Base-by-base conservation (phyloP, 2,329 filamentous ascomycete genomes). In the Triangularia verruculosa region DNA sequence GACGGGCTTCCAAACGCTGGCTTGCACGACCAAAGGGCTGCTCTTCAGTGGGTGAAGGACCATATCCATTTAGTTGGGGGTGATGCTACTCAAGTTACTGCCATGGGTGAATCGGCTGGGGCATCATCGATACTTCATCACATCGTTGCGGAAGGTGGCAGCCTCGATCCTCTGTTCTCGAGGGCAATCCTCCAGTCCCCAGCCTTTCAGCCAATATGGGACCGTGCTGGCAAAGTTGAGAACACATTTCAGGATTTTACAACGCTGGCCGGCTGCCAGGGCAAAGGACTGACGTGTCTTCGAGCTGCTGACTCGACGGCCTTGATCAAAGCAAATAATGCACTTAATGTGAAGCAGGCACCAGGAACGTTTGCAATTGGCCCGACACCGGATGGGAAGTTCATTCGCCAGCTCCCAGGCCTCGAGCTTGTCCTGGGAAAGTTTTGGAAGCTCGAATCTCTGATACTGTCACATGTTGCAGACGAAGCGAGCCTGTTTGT, bases 31-130 rank as follows among this genome's bases (percentile, higher is more conserved):
- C 78, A 81, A 64, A 73, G 78, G 15, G 76, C 78, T 3, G 77
- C 78, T 1, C 74, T 83, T 20, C 70, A 82, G 67, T 84, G 82
- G 82, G 78, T 82, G 0, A 75, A 79, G 54, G 72, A 79, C 55
- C 76, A 83, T 66, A 80, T 83, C 51, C 61, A 69, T 8, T 71
- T 78, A 0, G 71, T 84, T 4, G 78, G 79, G 8, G 83, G 82
- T n/a, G 79, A 84, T 63, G 74, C 76, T 4, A 72, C 70, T 3
- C 67, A 73, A 3, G 80, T 84, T 5, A 82, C 78, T 0, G 80
- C 80, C 4, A 79, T 79, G 75, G 83, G 82, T 2, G 78, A 83
- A 66, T 82, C 78, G 8, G 81, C 82, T 0, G 82, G 83, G 1
- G 83, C 79, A 1, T 78, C 78, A 0, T 82, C 79, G 4, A 79